Evolutionary conservation across 2,329 filamentous ascomycete genomes (phyloP).

Genomic region (Fusarium camptoceras): DNA sequence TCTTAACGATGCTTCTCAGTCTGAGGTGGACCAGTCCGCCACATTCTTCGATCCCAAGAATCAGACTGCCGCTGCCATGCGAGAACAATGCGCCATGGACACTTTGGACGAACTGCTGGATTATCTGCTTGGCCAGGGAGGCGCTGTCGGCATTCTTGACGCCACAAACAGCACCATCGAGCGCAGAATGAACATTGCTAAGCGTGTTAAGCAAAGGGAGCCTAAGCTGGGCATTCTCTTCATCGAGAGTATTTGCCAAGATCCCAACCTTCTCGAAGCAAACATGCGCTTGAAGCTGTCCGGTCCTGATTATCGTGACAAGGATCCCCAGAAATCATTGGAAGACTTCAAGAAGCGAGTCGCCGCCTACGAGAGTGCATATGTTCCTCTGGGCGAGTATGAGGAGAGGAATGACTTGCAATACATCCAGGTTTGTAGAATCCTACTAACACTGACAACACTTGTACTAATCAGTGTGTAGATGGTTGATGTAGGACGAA

Average conservation of each 20-base stretch:
- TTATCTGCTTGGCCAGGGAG: conserved; percentile 84
- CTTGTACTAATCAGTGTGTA: conserved; percentile 52
- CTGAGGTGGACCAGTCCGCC: conserved; percentile 84
- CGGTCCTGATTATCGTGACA: conserved; percentile 94
- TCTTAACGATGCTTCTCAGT: conserved; percentile 50
- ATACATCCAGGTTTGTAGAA: conserved; percentile 77
- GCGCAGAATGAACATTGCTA: conserved; percentile 84
- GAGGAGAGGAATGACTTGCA: conserved; percentile 93
- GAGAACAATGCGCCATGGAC: conserved; percentile 92
- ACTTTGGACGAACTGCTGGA: conserved; percentile 93
- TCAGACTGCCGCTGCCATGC: conserved; percentile 80
- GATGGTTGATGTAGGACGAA: conserved; percentile 97
- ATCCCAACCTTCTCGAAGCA: conserved; percentile 85
- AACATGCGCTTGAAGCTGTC: conserved; percentile 98
- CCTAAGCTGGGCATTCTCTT: conserved; percentile 93
- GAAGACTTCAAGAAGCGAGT: conserved; percentile 94
- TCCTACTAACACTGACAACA: background rate
- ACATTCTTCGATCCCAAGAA: conserved; percentile 95
- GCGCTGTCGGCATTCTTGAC: conserved; percentile 94
- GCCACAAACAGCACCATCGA: conserved; percentile 96
- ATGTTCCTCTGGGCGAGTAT: conserved; percentile 88
- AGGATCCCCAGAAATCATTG: conserved; percentile 86
- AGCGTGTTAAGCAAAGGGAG: conserved; percentile 83
- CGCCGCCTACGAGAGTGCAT: conserved; percentile 92
- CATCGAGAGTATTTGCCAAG: conserved; percentile 92